phyloP scores from a whole-genome alignment of 192 early-diverging fungal species.

The Rhizophagus prolifer region DNA sequence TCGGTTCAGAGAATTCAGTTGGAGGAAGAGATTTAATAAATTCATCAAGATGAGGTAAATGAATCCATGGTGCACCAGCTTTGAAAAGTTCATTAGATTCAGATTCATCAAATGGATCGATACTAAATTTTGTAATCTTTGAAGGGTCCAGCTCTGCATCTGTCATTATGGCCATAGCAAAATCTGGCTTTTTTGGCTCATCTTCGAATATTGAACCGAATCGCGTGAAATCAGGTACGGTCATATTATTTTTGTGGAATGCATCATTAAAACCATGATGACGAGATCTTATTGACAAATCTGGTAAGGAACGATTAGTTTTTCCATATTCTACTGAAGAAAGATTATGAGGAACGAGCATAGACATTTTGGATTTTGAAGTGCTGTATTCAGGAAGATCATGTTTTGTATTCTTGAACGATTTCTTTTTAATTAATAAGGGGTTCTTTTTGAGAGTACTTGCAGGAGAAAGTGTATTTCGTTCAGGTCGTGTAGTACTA shows the following conservation, averaged over 20 bases:
- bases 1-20: slow-evolving; percentile 22
- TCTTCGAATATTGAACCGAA: background rate
- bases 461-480: background rate
- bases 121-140: slow-evolving; percentile 26
- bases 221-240: slow-evolving; percentile 11
- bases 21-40: slow-evolving; percentile 17
- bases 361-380: slow-evolving; percentile 16
- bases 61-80: slow-evolving; percentile 29
- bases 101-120: slow-evolving; percentile 26
- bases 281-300: background rate
- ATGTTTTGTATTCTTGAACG: background rate
- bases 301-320: slow-evolving; percentile 12
- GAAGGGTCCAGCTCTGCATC: background rate
- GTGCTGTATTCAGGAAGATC: slow-evolving; percentile 17
- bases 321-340: slow-evolving; percentile 9
- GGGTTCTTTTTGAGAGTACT: background rate
- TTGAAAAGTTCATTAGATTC: slow-evolving; percentile 28
- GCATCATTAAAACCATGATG: slow-evolving; percentile 9
- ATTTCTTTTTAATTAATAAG: background rate
- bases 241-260: slow-evolving; percentile 15
- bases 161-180: background rate
- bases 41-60: slow-evolving; percentile 23
- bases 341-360: slow-evolving; percentile 21
- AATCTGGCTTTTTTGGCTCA: background rate
- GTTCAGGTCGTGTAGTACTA: background rate